Conservation (phyloP, 2,329 filamentous ascomycete genomes). For the Exophiala sp. region DNA sequence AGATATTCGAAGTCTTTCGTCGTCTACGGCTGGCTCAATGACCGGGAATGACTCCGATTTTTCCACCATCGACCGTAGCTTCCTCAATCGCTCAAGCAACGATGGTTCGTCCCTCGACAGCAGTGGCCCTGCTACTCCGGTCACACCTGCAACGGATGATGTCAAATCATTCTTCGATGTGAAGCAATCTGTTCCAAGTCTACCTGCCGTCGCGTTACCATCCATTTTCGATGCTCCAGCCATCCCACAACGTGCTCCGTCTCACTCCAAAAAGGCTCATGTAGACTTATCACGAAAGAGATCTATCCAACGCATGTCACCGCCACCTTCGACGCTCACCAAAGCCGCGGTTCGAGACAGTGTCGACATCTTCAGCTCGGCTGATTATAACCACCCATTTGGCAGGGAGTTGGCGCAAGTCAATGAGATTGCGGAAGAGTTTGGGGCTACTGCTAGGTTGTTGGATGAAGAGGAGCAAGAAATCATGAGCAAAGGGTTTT, state of each 20-base stretch:
- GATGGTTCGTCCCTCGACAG: constrained; percentile 35
- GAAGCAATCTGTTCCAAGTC: constrained; percentile 62
- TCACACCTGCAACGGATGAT: constrained; percentile 51
- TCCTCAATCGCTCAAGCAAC: constrained; percentile 43
- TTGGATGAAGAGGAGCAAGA: constrained; percentile 68
- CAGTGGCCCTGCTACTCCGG: constrained; percentile 37
- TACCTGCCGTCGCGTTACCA: constrained; percentile 46
- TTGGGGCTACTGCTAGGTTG: constrained; percentile 49
- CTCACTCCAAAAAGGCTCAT: constrained; percentile 82
- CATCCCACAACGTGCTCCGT: constrained; percentile 72
- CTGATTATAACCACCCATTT: constrained; percentile 61
- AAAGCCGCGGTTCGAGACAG: constrained; percentile 32
- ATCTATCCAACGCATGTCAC: constrained; percentile 52
- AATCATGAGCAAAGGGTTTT: constrained; percentile 63
- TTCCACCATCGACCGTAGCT: constrained; percentile 43
- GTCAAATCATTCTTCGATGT: constrained; percentile 54
- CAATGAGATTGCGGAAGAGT: constrained; percentile 87
- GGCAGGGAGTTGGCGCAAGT: constrained; percentile 86
- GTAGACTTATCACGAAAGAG: constrained; percentile 66
- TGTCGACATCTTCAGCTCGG: constrained; percentile 35
- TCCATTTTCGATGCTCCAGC: constrained; percentile 52
- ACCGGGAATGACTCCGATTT: constrained; percentile 62
- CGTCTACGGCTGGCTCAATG: constrained; percentile 49
- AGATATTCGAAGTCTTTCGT: constrained; percentile 54
- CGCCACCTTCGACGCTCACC: constrained; percentile 37